Base-by-base conservation (phyloP, 306 rosid genomes). In the Parietaria judaica region DNA sequence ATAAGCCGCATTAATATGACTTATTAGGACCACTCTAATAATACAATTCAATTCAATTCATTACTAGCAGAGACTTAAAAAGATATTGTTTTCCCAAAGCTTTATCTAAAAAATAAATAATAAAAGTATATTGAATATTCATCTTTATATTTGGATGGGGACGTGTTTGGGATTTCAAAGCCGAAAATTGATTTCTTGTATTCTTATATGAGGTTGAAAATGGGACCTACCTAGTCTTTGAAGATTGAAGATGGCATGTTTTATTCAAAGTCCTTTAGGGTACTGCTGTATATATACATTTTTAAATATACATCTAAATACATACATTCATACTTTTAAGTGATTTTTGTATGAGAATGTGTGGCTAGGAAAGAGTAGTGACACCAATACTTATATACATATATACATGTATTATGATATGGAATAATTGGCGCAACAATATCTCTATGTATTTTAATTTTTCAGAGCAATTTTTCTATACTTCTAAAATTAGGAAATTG, bases 361-460 rank as follows among this genome's bases (percentile, higher is more conserved):
- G 88, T 83, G 95, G 86, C 70, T 68, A 70, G 79, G 72, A 70
- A 61, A 60, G 69, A 57, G 48, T 48, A 55, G 5, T 46, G 50
- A 15, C 68, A 61, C 66, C 6, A 41, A 41, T 41, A 41, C 9
- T 5, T 41, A 41, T 1, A 41, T 41, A 41, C 9, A 41, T 41
- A 41, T 41, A 41, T 41, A 41, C 9, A 41, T 41, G 9, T 5
- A 41, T 41, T 41, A 41, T 41, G 45, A 41, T 23, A 23, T 23
- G 31, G 31, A 23, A 23, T 23, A 23, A 23, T 23, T 23, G 31
- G 31, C 31, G 31, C 31, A 23, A 2, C 31, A 23, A 23, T 23
- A 23, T 23, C 31, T 23, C 31, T 23, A 23, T 23, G 31, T 23
- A 23, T 23, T 23, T 23, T 23, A 23, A 23, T 23, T 23, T 23